Conservation (phyloP, 2,329 filamentous ascomycete species). For the Phaeoacremonium minimum region DNA sequence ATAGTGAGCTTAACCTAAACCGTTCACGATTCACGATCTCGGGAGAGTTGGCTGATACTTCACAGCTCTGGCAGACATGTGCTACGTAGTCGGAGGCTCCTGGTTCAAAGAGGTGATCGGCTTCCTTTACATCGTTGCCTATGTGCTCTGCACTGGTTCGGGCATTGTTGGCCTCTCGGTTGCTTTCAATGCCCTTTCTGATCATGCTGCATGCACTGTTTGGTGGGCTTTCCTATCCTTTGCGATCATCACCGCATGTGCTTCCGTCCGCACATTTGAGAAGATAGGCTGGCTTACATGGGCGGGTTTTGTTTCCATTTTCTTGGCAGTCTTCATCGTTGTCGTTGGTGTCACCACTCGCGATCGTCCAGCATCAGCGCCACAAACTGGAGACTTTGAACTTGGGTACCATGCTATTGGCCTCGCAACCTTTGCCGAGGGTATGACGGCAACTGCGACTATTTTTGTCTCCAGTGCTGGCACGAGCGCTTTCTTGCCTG, state of each 20-base stretch:
- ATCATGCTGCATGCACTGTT: conserved; percentile 9
- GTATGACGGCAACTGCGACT: conserved; percentile 9
- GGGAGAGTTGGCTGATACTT: too few species aligned
- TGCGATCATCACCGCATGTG: conserved; percentile 3
- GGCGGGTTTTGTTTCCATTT: conserved; percentile 10
- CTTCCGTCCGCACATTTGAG: conserved; percentile 9
- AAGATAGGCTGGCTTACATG: conserved; percentile 11
- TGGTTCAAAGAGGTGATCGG: conserved; percentile 7
- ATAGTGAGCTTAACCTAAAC: too few species aligned
- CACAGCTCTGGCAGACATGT: conserved; percentile 10
- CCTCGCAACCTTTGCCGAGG: conserved; percentile 12
- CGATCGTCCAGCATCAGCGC: conserved; percentile 14
- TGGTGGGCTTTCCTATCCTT: conserved; percentile 8
- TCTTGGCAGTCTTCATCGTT: conserved; percentile 17
- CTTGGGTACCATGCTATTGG: conserved; percentile 13
- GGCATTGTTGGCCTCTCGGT: conserved; percentile 7
- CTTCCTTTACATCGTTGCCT: conserved; percentile 7
- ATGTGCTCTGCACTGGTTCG: conserved; percentile 5
- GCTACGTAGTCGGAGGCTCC: conserved; percentile 3
- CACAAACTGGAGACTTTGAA: conserved; percentile 14
- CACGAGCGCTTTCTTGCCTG: conserved; percentile 9
- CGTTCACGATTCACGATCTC: too few species aligned
- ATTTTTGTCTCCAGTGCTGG: conserved; percentile 9
- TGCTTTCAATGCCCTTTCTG: conserved; percentile 8
- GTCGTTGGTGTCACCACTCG: conserved; percentile 19